phyloP scores from a whole-genome alignment of 208 protist genomes.

The Crithidia expoeki region DNA sequence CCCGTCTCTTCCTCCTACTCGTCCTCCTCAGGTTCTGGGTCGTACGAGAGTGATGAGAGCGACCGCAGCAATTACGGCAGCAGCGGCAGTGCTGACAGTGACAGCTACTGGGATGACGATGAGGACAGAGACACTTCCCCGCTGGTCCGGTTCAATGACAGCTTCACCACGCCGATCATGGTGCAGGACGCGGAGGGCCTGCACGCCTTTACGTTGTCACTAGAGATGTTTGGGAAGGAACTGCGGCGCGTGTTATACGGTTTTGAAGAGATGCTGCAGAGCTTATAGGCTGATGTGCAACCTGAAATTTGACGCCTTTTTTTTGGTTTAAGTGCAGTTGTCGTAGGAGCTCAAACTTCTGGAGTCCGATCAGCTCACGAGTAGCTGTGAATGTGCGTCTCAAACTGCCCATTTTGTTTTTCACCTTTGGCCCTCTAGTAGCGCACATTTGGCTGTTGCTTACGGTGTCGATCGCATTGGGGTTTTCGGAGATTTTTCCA shows the following conservation, averaged over 20 bases:
- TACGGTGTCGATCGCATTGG: too few species aligned
- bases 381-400: too few species aligned
- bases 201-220: constrained; percentile 58
- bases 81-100: constrained; percentile 4
- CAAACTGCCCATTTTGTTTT: too few species aligned
- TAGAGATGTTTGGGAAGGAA: constrained; percentile 77
- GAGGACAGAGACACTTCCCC: not conserved
- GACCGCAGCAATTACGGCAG: constrained; percentile 7
- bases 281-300: constrained; percentile 23
- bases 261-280: constrained; percentile 75
- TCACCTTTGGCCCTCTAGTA: too few species aligned
- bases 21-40: not conserved
- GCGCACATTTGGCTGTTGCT: too few species aligned
- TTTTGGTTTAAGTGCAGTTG: too few species aligned
- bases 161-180: constrained; percentile 67
- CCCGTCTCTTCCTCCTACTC: not conserved
- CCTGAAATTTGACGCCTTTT: too few species aligned
- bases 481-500: too few species aligned
- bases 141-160: constrained; percentile 67
- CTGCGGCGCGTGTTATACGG: constrained; percentile 60
- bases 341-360: too few species aligned
- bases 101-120: not conserved
- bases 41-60: constrained; percentile 4
- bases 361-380: too few species aligned
- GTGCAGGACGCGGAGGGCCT: constrained; percentile 72